Percentiles rank a stretch among this genome's conserved stretches.
Conservation (phyloP, 2,329 filamentous ascomycete species). For the Phialophora verrucosa region DNA sequence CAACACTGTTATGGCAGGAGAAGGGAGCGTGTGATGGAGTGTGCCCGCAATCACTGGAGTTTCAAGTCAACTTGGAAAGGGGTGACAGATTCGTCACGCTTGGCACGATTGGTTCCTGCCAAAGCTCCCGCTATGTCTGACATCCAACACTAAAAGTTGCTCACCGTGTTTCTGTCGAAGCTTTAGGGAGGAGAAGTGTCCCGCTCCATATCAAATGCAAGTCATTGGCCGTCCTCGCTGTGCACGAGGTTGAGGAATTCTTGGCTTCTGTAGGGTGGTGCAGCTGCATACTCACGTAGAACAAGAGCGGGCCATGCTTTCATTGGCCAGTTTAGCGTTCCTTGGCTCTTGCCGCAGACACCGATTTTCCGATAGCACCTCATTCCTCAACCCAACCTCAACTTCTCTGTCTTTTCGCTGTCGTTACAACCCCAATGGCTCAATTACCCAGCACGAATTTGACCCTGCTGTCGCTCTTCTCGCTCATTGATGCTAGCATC, state of each 20-base stretch:
- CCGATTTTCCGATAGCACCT: neutral
- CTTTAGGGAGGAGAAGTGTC: neutral
- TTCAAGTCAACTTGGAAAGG: neutral
- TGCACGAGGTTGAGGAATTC: neutral
- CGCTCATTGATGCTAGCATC: neutral
- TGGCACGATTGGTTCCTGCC: neutral
- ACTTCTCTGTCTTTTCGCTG: neutral
- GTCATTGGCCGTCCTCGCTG: no score
- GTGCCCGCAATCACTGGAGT: neutral
- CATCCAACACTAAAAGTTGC: neutral
- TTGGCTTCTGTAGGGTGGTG: neutral
- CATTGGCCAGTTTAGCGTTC: neutral
- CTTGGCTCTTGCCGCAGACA: neutral
- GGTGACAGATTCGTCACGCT: slow-evolving; percentile 1
- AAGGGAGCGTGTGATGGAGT: neutral
- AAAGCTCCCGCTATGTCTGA: neutral
- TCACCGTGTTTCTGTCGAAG: neutral
- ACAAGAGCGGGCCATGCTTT: neutral
- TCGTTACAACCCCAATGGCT: neutral
- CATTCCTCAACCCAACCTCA: neutral
- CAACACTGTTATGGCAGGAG: neutral
- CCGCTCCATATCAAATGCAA: neutral
- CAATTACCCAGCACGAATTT: neutral
- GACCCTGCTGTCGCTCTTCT: neutral
- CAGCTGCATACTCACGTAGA: neutral